Base-by-base conservation (phyloP, 495 filamentous ascomycete species). In the Penicillium paradoxum region DNA sequence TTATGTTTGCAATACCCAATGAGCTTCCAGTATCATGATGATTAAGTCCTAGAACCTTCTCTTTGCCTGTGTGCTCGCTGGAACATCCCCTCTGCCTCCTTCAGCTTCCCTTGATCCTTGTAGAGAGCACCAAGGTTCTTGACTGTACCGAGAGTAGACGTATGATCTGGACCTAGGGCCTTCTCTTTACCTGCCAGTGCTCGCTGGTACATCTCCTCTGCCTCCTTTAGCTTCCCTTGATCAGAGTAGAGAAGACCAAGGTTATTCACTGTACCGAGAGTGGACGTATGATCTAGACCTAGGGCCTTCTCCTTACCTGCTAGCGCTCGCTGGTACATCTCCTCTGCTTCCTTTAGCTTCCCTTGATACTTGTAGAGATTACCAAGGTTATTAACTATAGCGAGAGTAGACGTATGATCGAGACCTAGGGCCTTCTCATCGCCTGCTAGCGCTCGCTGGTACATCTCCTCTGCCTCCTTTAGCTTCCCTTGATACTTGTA, bases 321-420 rank as follows among this genome's bases (percentile, higher is more conserved):
- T 37, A 62, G 49, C 33, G 58, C 65, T 44, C 61, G 56, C 43
- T 56, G 36, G 50, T 66, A 73, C 54, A 72, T 66, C 45, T 62
- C 39, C 53, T 74, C 70, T 54, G 73, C 67, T 57, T 74, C 58
- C 1, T 56, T 41, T 51, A 70, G 52, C 60, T 70, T 72, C 17
- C 65, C 68, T 49, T 73, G 68, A 37, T 65, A 14, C 0, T 0
- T 0, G 52, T 71, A 74, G 52, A 76, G 62, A 53, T 0, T 11
- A 0, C 58, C 62, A 58, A 78, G 58, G 54, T 74, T 72, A 47
- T 71, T 59, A 37, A 69, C 46, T 27, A 50, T 64, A 32, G 2
- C 10, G 2, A 68, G 14, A 32, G 6, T 11, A 11, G 29, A 32
- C 9, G 5, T 51, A 7, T 71, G 56, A 57, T 68, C 53, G 57